Conservation (phyloP, 768 basidiomycete genomes). For the Mycena polygramma region DNA sequence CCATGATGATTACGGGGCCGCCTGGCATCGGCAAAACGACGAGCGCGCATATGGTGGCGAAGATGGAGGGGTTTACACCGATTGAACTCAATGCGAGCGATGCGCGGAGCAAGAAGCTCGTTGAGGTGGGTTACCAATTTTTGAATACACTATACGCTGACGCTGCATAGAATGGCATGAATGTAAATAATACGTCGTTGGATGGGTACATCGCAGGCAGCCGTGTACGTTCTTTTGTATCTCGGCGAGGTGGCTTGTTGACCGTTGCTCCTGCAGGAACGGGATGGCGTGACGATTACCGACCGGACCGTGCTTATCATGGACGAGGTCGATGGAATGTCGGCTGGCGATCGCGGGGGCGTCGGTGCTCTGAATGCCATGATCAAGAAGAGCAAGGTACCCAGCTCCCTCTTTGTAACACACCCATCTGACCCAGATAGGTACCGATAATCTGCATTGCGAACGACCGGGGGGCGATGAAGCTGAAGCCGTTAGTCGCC, state of each 20-base stretch:
- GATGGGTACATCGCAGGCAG: conserved; percentile 85
- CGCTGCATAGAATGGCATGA: conserved; percentile 79
- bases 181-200: conserved; percentile 88
- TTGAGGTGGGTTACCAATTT: conserved; percentile 72
- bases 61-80: conserved; percentile 90
- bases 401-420: conserved; percentile 19
- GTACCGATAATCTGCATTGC: conserved; percentile 98
- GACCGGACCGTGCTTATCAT: conserved; percentile 92
- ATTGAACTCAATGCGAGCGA: conserved; percentile 99
- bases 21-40: conserved; percentile 99
- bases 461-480: conserved; percentile 89
- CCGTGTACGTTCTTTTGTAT: conserved; percentile 51
- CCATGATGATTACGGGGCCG: conserved; percentile 91
- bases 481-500: conserved; percentile 85
- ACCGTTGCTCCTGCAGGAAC: conserved; percentile 52
- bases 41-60: conserved; percentile 92
- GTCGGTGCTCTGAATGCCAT: conserved; percentile 93
- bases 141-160: background rate
- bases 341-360: conserved; percentile 96
- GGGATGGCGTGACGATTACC: conserved; percentile 83
- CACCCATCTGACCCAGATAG: conserved; percentile 52
- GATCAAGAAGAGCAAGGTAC: conserved; percentile 92
- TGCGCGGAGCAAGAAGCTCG: conserved; percentile 93
- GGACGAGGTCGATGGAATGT: conserved; percentile 99
- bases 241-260: background rate